phyloP scores from a whole-genome alignment of 495 filamentous ascomycete genomes.

The Pseudomonodictys pantanalensis region DNA sequence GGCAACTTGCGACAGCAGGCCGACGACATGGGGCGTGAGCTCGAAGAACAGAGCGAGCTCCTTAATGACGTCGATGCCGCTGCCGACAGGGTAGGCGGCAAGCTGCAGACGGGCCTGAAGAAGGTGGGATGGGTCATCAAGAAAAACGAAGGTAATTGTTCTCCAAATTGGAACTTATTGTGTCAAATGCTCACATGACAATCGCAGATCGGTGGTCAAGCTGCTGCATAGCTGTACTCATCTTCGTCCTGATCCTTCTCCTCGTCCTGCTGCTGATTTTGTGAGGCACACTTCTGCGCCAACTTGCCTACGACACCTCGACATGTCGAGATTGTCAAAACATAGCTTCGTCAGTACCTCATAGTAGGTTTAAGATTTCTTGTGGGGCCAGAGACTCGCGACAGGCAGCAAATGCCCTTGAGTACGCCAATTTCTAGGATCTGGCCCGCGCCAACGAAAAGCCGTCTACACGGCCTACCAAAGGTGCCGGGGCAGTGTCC shows the following conservation, averaged over 20 bases:
- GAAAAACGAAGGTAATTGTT: conserved; percentile 76
- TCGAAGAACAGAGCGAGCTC: conserved; percentile 86
- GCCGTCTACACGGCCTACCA: too few relatives aligned
- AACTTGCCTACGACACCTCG: too few relatives aligned
- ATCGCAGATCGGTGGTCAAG: conserved; percentile 71
- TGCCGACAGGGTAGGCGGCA: conserved; percentile 81
- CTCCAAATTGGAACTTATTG: not conserved
- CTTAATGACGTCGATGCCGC: conserved; percentile 77
- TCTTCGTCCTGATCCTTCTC: conserved; percentile 79
- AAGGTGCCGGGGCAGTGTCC: too few relatives aligned
- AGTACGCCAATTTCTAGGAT: too few relatives aligned
- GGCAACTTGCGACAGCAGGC: conserved; percentile 86
- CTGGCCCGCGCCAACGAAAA: too few relatives aligned
- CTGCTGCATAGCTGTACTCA: conserved; percentile 85
- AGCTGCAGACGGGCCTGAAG: conserved; percentile 80
- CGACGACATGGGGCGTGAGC: conserved; percentile 88
- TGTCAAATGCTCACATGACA: not conserved
- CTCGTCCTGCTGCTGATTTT: conserved; percentile 68
- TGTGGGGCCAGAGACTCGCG: too few relatives aligned
- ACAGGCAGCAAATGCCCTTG: too few relatives aligned
- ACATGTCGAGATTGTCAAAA: too few relatives aligned
- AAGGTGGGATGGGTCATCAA: conserved; percentile 79
- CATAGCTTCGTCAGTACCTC: too few relatives aligned
- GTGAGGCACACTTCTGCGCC: too few relatives aligned
- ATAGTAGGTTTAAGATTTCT: too few relatives aligned